These are phyloP conservation scores for Coemansia sp. DNA, from an alignment of 192 early-diverging fungal species.

Conservation along the genomic window DNA sequence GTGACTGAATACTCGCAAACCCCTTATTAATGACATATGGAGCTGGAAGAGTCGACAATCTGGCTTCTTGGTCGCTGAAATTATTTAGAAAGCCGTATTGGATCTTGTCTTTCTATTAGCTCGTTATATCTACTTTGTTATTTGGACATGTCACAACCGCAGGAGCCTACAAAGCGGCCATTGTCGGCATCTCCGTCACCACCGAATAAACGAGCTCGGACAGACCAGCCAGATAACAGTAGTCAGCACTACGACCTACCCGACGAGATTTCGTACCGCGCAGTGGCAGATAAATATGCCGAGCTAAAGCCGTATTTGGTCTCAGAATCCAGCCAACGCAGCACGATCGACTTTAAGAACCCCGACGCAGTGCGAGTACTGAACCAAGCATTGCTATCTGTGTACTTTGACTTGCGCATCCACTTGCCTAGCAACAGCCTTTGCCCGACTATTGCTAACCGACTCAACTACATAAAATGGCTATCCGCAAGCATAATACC, in stretches of 20 bases:
- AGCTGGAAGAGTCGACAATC: neutral
- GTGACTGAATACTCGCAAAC: neutral
- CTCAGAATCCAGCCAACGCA: neutral
- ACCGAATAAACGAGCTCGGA: slow-evolving; percentile 3
- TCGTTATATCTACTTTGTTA: neutral
- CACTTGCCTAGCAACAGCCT: slow-evolving; percentile 27
- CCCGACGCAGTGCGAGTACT: slow-evolving; percentile 24
- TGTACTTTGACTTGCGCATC: slow-evolving; percentile 40
- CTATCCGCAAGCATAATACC: slow-evolving; percentile 9
- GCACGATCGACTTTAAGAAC: slow-evolving; percentile 31
- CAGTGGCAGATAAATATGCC: slow-evolving; percentile 16
- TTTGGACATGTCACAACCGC: neutral
- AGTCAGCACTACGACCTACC: slow-evolving; percentile 20
- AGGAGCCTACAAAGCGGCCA: neutral
- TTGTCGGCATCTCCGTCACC: neutral
- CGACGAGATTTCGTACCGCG: slow-evolving; percentile 13
- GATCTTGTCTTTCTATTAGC: neutral
- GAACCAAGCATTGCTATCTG: slow-evolving; percentile 33
- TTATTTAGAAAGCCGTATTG: neutral
- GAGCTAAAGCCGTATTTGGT: slow-evolving; percentile 20
- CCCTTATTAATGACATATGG: neutral
- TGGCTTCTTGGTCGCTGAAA: neutral
- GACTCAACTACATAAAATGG: slow-evolving; percentile 41
- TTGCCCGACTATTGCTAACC: slow-evolving; percentile 37
- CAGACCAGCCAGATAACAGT: neutral